A percentile compares a stretch with the other conserved stretches of the same genome.
Conservation (phyloP, 371 early-diverging fungal genomes). For the Phascolomyces articulosus region DNA sequence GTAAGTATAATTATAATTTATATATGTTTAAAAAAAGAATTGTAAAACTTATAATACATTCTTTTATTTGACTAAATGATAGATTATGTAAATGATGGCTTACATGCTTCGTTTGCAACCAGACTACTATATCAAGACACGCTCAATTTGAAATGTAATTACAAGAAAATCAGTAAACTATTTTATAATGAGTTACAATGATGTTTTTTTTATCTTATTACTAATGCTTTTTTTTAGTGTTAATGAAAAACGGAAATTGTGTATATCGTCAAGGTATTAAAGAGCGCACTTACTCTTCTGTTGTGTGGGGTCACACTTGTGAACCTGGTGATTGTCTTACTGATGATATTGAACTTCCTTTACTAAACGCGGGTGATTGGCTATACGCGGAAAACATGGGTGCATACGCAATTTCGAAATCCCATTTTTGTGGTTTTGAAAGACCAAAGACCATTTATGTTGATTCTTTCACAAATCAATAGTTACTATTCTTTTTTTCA, state of each 20-base stretch:
- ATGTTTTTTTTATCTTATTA: too few species aligned
- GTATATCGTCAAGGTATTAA: constrained; percentile 3
- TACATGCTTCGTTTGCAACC: neutral
- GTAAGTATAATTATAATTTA: too few species aligned
- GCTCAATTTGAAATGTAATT: too few species aligned
- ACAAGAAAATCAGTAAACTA: too few species aligned
- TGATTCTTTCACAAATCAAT: too few species aligned
- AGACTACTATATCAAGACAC: neutral
- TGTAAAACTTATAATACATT: too few species aligned
- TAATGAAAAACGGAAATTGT: constrained; percentile 17
- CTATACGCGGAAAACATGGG: constrained; percentile 95
- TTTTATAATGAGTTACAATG: too few species aligned
- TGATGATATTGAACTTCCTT: constrained; percentile 70
- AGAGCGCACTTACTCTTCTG: constrained; percentile 55
- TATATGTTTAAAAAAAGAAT: too few species aligned
- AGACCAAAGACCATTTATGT: neutral
- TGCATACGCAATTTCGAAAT: constrained; percentile 90
- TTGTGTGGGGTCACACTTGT: constrained; percentile 97
- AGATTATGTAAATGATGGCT: neutral
- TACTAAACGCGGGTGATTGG: constrained; percentile 95
- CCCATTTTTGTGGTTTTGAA: constrained; percentile 89
- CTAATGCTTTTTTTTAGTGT: constrained; percentile 1
- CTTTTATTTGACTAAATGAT: too few species aligned
- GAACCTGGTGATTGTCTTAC: constrained; percentile 95
- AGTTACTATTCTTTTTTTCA: too few species aligned